Evolutionary conservation across 257 asterid species (phyloP).

Genomic region (Penstemon barbatus): DNA sequence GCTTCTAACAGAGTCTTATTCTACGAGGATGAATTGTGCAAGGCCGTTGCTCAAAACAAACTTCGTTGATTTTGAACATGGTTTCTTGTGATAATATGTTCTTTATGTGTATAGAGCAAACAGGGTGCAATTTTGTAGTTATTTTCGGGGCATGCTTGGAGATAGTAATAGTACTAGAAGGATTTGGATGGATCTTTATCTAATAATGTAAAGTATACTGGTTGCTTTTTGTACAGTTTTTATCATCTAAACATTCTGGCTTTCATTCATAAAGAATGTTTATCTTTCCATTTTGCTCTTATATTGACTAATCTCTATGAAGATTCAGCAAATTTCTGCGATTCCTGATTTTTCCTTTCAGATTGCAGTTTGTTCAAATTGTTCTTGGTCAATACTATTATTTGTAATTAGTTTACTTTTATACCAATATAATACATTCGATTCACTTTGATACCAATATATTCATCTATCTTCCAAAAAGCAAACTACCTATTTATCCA

Average conservation of each 20-base stretch:
- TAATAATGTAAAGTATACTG: constrained; percentile 29
- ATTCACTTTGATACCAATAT: no score
- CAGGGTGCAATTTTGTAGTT: constrained; percentile 39
- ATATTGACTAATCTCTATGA: neutral
- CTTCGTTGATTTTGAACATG: constrained; percentile 54
- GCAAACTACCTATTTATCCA: no score
- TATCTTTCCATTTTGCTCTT: neutral
- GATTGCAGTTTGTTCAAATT: no score
- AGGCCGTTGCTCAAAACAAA: constrained; percentile 95
- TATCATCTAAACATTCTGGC: neutral
- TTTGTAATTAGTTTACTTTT: no score
- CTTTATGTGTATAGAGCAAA: constrained; percentile 38
- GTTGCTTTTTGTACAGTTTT: constrained; percentile 4
- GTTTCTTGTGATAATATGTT: constrained; percentile 6
- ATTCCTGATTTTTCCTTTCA: no score
- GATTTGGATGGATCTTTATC: constrained; percentile 21
- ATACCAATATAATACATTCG: no score
- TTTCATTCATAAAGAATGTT: neutral
- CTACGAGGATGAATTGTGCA: constrained; percentile 92
- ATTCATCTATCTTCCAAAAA: no score
- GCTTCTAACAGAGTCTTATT: constrained; percentile 82
- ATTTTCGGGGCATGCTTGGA: constrained; percentile 28
- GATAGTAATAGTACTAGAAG: constrained; percentile 23
- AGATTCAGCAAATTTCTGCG: neutral
- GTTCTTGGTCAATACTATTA: no score